These are phyloP conservation scores for Flagelloscypha sp. DNA, from an alignment of 768 basidiomycete species.

Conservation along the genomic window DNA sequence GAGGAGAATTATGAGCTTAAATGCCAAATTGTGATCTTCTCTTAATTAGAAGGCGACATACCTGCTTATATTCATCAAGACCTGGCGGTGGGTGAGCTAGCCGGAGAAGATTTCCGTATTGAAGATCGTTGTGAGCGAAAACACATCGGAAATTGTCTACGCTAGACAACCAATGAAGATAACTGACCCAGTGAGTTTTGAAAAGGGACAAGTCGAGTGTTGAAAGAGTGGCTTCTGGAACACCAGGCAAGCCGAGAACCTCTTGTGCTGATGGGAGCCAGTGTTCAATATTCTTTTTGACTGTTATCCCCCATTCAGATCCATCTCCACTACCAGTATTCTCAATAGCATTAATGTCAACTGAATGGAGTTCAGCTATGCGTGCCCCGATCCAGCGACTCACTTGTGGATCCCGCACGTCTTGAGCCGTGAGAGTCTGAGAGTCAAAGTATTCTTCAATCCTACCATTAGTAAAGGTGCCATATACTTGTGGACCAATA, in stretches of 20 bases:
- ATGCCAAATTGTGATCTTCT: constrained; percentile 7
- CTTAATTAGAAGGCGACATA: constrained; percentile 25
- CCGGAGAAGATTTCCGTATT: constrained; percentile 87
- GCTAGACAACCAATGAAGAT: constrained; percentile 59
- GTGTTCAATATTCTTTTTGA: constrained; percentile 54
- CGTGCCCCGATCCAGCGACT: constrained; percentile 86
- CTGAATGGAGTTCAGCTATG: constrained; percentile 94
- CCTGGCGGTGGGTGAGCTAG: constrained; percentile 49
- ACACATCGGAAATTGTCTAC: constrained; percentile 56
- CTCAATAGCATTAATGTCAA: constrained; percentile 69
- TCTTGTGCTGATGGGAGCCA: constrained; percentile 69
- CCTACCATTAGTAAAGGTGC: constrained; percentile 93
- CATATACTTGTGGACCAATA: constrained; percentile 87
- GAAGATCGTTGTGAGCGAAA: constrained; percentile 91
- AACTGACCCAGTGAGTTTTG: constrained; percentile 55
- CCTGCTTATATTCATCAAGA: constrained; percentile 68
- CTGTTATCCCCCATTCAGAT: constrained; percentile 48
- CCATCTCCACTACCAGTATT: constrained; percentile 34
- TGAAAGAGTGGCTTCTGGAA: constrained; percentile 35
- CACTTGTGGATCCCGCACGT: constrained; percentile 67
- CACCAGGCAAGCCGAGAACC: constrained; percentile 55
- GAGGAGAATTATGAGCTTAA: constrained; percentile 3
- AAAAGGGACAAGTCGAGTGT: constrained; percentile 62
- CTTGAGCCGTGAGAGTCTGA: constrained; percentile 64
- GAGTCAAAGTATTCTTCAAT: constrained; percentile 95